Evolutionary conservation across 345 rosid species (phyloP).

Genomic region (Citrus medica): DNA sequence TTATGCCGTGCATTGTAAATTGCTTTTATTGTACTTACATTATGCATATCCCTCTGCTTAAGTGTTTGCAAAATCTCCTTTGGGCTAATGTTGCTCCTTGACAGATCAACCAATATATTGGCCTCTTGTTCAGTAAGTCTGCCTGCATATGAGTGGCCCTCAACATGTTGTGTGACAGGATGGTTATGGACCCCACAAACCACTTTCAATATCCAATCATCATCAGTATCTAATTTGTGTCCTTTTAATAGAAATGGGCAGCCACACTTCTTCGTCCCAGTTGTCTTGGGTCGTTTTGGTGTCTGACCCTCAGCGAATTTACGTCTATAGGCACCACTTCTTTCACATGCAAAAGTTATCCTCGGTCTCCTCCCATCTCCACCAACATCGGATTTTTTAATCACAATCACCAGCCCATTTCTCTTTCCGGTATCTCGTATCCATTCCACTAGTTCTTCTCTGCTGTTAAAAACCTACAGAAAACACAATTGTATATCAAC

Average conservation of each 20-base stretch:
- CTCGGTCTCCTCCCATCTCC: constrained; percentile 17
- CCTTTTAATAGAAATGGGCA: constrained; percentile 19
- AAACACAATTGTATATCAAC: background rate
- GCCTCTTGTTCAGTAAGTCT: constrained; percentile 18
- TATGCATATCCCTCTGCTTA: constrained; percentile 14
- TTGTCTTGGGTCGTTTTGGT: constrained; percentile 12
- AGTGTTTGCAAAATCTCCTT: constrained; percentile 13
- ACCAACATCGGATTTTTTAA: constrained; percentile 17
- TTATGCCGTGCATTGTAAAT: constrained; percentile 22
- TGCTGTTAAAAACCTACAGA: constrained; percentile 6
- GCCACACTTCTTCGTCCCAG: constrained; percentile 14
- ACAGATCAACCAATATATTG: constrained; percentile 13
- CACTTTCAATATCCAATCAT: constrained; percentile 19
- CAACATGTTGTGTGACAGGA: constrained; percentile 2
- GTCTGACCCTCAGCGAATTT: constrained; percentile 1
- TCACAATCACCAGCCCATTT: constrained; percentile 13
- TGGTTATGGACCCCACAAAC: constrained; percentile 21
- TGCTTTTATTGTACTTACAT: constrained; percentile 16
- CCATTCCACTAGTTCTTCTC: constrained; percentile 15
- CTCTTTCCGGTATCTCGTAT: constrained; percentile 11
- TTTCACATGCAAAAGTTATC: constrained; percentile 16
- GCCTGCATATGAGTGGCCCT: constrained; percentile 21
- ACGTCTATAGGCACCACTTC: constrained; percentile 19
- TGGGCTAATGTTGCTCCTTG: constrained; percentile 14
- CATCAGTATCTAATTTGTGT: constrained; percentile 10